Percentiles rank a stretch among this genome's conserved stretches.
phyloP scores from a whole-genome alignment of 257 asterid genomes.

The Marsdenia floribunda region DNA sequence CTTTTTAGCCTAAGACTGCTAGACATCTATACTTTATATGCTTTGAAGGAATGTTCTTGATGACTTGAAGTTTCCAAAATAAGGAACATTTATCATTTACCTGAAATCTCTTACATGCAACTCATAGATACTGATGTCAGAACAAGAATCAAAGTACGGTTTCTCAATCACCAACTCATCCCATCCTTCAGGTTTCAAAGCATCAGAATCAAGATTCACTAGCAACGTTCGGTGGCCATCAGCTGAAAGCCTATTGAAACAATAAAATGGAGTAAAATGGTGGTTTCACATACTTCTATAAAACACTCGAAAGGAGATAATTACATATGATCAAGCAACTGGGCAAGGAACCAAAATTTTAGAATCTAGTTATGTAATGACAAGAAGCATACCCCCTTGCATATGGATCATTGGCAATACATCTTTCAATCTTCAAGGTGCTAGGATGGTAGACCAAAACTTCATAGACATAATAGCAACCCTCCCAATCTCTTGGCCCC shows the following conservation, averaged over 20 bases:
- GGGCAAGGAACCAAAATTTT: neutral
- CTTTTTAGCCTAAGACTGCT: constrained; percentile 7
- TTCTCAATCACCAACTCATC: constrained; percentile 66
- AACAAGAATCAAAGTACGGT: constrained; percentile 57
- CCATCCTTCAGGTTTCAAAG: constrained; percentile 87
- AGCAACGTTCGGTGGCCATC: constrained; percentile 65
- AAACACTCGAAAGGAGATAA: neutral
- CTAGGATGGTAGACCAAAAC: constrained; percentile 81
- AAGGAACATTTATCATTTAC: constrained; percentile 28
- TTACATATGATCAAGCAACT: neutral
- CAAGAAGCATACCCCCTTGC: constrained; percentile 70
- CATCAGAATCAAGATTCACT: constrained; percentile 66
- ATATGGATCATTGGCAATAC: constrained; percentile 86
- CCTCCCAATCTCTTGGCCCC: constrained; percentile 82
- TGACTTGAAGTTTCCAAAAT: neutral
- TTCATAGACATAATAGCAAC: constrained; percentile 88
- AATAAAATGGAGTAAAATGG: constrained; percentile 12
- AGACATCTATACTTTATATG: neutral
- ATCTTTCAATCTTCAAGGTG: constrained; percentile 67
- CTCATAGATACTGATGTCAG: constrained; percentile 88
- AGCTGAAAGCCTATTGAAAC: constrained; percentile 66
- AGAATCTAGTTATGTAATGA: constrained; percentile 9
- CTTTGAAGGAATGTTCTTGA: constrained; percentile 9
- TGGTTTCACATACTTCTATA: constrained; percentile 4
- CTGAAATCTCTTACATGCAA: constrained; percentile 97